Percentiles rank a stretch among this genome's conserved stretches.
These are phyloP conservation scores for Annulohypoxylon maeteangense DNA, from an alignment of 495 filamentous ascomycete genomes.

Conservation along the genomic window DNA sequence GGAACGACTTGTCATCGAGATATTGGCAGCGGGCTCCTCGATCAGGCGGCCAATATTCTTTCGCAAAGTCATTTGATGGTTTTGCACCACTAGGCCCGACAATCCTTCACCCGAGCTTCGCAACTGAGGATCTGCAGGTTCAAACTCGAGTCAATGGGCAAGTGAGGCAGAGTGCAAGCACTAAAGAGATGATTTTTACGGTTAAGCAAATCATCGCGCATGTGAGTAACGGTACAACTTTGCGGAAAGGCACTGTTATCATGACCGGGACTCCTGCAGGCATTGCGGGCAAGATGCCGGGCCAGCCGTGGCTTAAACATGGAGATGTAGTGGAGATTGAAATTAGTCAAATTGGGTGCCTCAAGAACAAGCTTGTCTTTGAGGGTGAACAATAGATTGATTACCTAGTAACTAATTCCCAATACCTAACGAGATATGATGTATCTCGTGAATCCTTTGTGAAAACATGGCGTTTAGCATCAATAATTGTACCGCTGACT, in stretches of 20 bases:
- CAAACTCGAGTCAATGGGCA: slow-evolving; percentile 45
- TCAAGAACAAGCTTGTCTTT: slow-evolving; percentile 56
- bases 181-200: slow-evolving; percentile 37
- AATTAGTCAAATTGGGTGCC: slow-evolving; percentile 47
- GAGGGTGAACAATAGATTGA: slow-evolving; percentile 1
- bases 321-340: slow-evolving; percentile 71
- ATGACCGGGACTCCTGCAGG: slow-evolving; percentile 57
- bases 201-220: slow-evolving; percentile 39
- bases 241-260: slow-evolving; percentile 50
- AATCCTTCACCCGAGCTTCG: slow-evolving; percentile 52
- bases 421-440: no score
- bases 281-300: slow-evolving; percentile 64
- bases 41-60: slow-evolving; percentile 51
- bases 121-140: slow-evolving; percentile 29
- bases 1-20: slow-evolving; percentile 47
- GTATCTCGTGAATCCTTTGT: background rate
- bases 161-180: slow-evolving; percentile 38
- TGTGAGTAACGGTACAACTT: slow-evolving; percentile 53
- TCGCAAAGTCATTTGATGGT: slow-evolving; percentile 52
- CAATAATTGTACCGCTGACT: background rate
- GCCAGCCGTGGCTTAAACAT: slow-evolving; percentile 65
- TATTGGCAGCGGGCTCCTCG: slow-evolving; percentile 46
- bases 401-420: no score
- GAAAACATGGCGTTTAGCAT: background rate
- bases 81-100: slow-evolving; percentile 59